These are phyloP conservation scores for Vicia villosa DNA, from an alignment of 306 rosid genomes.

Conservation along the genomic window DNA sequence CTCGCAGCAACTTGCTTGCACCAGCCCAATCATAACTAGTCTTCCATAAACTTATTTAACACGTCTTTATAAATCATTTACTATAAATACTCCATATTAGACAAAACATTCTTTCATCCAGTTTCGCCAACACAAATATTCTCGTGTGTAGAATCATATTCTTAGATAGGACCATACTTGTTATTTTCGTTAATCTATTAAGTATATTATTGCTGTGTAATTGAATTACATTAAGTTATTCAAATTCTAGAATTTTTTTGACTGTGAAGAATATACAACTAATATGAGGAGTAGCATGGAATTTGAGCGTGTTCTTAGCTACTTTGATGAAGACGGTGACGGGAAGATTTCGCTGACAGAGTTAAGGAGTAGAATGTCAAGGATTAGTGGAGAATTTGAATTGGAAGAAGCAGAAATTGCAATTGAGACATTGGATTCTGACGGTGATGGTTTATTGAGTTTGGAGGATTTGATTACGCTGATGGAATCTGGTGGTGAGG, in stretches of 20 bases:
- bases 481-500: conserved; percentile 57
- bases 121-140: neutral
- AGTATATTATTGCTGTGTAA: neutral
- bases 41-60: neutral
- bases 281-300: conserved; percentile 40
- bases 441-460: conserved; percentile 75
- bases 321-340: conserved; percentile 81
- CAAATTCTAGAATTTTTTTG: neutral
- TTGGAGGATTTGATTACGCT: conserved; percentile 61
- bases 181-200: neutral
- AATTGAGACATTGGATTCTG: conserved; percentile 65
- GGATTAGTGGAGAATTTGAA: conserved; percentile 56
- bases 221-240: neutral
- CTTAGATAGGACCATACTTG: neutral
- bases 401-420: conserved; percentile 56
- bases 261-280: neutral
- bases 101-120: neutral
- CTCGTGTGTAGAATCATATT: neutral
- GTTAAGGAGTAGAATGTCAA: conserved; percentile 44
- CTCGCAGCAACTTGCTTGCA: neutral
- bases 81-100: neutral
- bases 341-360: conserved; percentile 74
- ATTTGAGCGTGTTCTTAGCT: conserved; percentile 56
- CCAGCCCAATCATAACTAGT: neutral
- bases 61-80: neutral